Base-by-base conservation (phyloP, 148 eudicot species). In the Chenopodium berlandieri region DNA sequence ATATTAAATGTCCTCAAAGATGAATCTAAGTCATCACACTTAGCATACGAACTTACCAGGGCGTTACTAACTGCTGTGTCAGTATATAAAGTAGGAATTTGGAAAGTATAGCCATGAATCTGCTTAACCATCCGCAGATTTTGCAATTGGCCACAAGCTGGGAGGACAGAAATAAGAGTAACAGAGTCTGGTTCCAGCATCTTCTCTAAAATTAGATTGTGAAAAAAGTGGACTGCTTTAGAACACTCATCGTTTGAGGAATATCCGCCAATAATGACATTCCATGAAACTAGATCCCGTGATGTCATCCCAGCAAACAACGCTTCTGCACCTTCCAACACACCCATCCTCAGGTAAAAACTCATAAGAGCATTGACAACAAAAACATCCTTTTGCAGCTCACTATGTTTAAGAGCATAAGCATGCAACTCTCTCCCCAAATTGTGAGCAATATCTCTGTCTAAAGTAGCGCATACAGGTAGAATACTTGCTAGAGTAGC, bases 201-300 rank as follows among this genome's bases (percentile, higher is more conserved):
- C 52, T 79, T 76, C 70, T 40, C 27, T n/a, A 78, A 69, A 73
- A 89, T 72, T 64, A 89, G 77, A 58, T 88, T 85, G 62, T 63
- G 88, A 82, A 93, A 90, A 75, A 91, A 82, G 48, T 78, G 80
- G 73, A 91, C 71, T 19, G 92, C 92, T 86, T 83, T 88, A 82
- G 76, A 73, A 85, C 85, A 87, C 62, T 89, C 85, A 25, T 83
- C 84, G 75, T 88, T 88, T 34, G 85, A 89, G 71, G 88, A 81
- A 83, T 82, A 91, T 52, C 95, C 95, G 67, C 91, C 87, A 82
- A 93, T 93, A 17, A 91, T 76, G n/a, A 88, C 86, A 77, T 91
- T 93, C 97, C 97, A 93, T 0, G 94, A 88, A 85, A 93, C 89
- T 78, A 85, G 74, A 81, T 93, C 95, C 81, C 84, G 88, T 11